Base-by-base conservation (phyloP, 1,284 basidiomycete genomes). In the Melampsora larici-populina region DNA sequence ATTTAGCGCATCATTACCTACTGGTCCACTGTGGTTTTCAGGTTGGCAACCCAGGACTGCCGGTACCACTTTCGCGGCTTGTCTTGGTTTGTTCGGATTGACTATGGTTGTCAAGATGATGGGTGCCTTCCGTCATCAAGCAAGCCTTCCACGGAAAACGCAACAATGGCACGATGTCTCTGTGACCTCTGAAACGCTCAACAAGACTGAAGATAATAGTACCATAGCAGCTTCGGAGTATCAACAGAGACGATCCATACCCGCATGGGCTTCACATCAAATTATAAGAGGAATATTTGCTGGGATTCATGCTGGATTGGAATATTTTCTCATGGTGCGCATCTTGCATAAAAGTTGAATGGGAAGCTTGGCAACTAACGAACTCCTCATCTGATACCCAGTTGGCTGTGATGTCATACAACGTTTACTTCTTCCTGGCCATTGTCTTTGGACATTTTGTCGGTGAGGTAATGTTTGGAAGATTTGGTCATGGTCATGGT, bases 361-460 rank as follows among this genome's bases (percentile, higher is more conserved):
- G 9, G 6, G 1, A 24, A 60, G 55, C 11, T n/a, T 24, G 55
- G 8, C 1, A 60, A 31, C 8, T 60, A 31, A 60, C 29, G 8
- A 3, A 26, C 55, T 26, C 18, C 15, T 26, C 15, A 26, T 18
- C 17, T 65, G n/a, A n/a, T 65, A 1, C 11, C 4, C 33, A 65
- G 63, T 21, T 65, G 63, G 63, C 63, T 65, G 63, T 65, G 63
- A 65, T 65, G 63, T 26, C 63, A n/a, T 65, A 65, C 36, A 65
- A 65, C 21, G 1, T 65, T 31, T 40, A 65, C 36, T 65, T 33
- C 21, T 65, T 65, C 31, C 26, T 65, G 15, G 26, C 63, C 31
- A 65, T 65, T 40, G 36, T 65, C 29, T n/a, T 65, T 9, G 63
- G 63, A 13, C 29, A 31, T 33, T 36, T 65, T n/a, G 9, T 40